phyloP scores from a whole-genome alignment of 805 yeast species.

The Clavispora carvajalis region DNA sequence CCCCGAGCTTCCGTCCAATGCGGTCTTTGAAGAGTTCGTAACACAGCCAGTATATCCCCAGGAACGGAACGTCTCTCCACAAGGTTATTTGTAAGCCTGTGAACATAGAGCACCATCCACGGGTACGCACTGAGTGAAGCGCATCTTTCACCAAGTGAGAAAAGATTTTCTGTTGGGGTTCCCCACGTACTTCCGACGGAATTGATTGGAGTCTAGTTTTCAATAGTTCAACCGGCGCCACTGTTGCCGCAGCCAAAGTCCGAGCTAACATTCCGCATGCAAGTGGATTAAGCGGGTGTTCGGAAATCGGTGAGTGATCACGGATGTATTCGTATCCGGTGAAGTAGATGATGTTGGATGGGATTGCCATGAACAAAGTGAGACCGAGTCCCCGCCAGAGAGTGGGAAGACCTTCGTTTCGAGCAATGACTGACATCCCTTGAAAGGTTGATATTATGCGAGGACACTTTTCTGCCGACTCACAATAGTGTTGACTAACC shows the following conservation, averaged over 20 bases:
- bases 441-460: constrained; percentile 66
- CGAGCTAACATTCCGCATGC: constrained; percentile 85
- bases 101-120: constrained; percentile 66
- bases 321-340: constrained; percentile 87
- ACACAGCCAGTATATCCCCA: constrained; percentile 90
- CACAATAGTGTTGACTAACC: constrained; percentile 34
- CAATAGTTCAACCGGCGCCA: constrained; percentile 82
- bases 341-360: constrained; percentile 89
- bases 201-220: constrained; percentile 90
- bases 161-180: constrained; percentile 27
- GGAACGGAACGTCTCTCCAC: constrained; percentile 97
- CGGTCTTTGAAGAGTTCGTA: constrained; percentile 50
- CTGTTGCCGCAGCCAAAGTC: constrained; percentile 71
- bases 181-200: constrained; percentile 38
- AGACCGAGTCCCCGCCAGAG: constrained; percentile 87
- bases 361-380: constrained; percentile 83
- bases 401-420: constrained; percentile 68
- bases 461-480: constrained; percentile 34
- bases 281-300: constrained; percentile 64
- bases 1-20: constrained; percentile 18
- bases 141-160: constrained; percentile 51
- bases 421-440: constrained; percentile 61
- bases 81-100: constrained; percentile 82
- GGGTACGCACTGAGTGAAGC: constrained; percentile 40
- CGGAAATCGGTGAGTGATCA: constrained; percentile 50